Evolutionary conservation across 257 asterid species (phyloP), one percentile per base, ranked within the genome.

Genomic region (Verbascum thapsus): DNA sequence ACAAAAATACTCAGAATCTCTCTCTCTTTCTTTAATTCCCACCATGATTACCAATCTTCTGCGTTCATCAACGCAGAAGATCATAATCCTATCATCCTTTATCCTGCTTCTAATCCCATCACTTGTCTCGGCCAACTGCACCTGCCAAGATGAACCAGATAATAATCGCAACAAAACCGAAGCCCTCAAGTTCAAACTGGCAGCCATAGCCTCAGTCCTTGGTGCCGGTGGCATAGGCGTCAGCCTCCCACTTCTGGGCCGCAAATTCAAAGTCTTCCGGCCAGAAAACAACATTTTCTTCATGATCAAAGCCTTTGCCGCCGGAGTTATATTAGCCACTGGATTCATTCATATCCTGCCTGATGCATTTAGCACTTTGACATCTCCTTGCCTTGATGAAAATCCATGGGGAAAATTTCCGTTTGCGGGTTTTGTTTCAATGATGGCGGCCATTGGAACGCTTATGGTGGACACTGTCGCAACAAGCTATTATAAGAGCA

Each of bases 301-400:
- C 91, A 74, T 84, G 86, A 69, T 84, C 67, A 81, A 81, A 61
- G 84, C 91, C 48, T 84, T 84, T 40, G 91, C 88, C 0, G 91
- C 88, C 5, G 88, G 91, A 3, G 91, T 84, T 5, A 84, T 84
- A 17, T 61, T 84, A 20, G 79, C 86, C 26, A 81, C 91, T 8
- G 91, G 91, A 0, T 84, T 78, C 66, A 73, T 84, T 12, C 91
- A 84, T 73, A 76, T 83, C 64, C 83, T 83, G 2, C 90, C 90
- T 11, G 87, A 83, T 13, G 90, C 90, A 3, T 83, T 76, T 68
- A 13, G 18, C 11, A 70, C 67, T 1, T 16, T 83, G 41, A 66
- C 81, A 4, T 83, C 90, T 3, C 85, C 87, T 1, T 78, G 85
- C 78, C 78, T 83, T 2, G 44, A 49, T 6, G 66, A 71, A 13